Conservation (phyloP, 2,329 filamentous ascomycete species). For the Verticillium zaregamsianum region DNA sequence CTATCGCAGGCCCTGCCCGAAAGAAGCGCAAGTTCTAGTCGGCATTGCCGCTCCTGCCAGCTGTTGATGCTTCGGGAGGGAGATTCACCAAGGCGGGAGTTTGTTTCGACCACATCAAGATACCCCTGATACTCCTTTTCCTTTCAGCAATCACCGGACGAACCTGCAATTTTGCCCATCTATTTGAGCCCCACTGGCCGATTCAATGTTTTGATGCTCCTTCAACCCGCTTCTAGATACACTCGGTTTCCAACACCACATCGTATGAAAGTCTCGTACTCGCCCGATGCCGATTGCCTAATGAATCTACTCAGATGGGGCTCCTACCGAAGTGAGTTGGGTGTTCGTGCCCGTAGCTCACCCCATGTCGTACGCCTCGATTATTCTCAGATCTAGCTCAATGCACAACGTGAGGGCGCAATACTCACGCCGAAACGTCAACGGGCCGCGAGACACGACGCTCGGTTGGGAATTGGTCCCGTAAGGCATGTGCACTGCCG, state of each 20-base stretch:
- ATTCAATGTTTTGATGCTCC: not conserved
- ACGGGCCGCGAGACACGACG: not conserved
- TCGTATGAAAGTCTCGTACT: not conserved
- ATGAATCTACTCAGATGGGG: slow-evolving; percentile 1
- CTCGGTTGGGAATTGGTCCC: not conserved
- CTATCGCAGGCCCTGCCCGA: slow-evolving; percentile 43
- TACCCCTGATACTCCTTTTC: not conserved
- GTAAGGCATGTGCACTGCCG: slow-evolving; percentile 1
- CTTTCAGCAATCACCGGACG: too few relatives aligned
- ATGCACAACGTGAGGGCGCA: not conserved
- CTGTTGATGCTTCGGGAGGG: not conserved
- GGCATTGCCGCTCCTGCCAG: not conserved
- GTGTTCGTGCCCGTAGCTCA: not conserved
- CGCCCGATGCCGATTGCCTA: not conserved
- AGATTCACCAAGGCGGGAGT: not conserved
- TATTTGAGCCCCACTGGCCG: not conserved
- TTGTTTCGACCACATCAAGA: not conserved
- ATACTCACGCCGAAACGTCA: not conserved
- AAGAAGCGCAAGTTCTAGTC: slow-evolving; percentile 53
- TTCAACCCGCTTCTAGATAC: not conserved
- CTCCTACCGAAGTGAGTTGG: not conserved
- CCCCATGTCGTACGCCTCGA: not conserved
- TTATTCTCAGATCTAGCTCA: not conserved
- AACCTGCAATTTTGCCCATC: not conserved
- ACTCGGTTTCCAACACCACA: not conserved